Base-by-base conservation (phyloP, 2,329 filamentous ascomycete species). In the Claviceps cyperi region DNA sequence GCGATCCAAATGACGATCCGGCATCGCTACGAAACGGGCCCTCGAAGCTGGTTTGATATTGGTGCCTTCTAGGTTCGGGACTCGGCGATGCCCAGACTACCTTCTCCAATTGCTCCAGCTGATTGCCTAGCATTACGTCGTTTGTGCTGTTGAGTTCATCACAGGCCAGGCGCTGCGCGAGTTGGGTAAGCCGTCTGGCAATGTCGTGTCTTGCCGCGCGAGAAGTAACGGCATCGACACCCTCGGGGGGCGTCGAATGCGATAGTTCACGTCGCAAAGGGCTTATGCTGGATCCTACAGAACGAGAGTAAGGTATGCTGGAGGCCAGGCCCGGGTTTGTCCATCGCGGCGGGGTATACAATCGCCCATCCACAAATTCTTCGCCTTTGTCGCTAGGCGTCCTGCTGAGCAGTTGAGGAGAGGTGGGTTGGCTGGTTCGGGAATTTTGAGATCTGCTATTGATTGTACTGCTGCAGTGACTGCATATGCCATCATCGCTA, bases 151-250 rank as follows among this genome's bases (percentile, higher is more conserved):
- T 62, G 51, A 60, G 58, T 47, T 61, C 59, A 49, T 58, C 59
- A 50, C 60, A 58, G 19, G 65, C 61, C 46, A 70, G 63, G 48
- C 65, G 64, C 53, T 66, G 64, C 4, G 66, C 66, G 28, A 70
- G 64, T 43, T 66, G 62, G 49, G 62, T 66, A 36, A 70, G 57
- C 17, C 67, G 64, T 51, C 63, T 58, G 11, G 75, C 68, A 49
- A 78, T 67, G 22, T 70, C 67, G 53, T 75, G 68, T 50, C 66
- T 67, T 58, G 64, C 56, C 13, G 57, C 57, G 21, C 60, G 58
- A 21, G 61, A 59, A 2, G 59, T 55, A 6, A 49, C 48, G 15
- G 36, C 44, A 37, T 53, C 53, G 19, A 46, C 41, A 11, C 47
- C 50, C 21, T 50, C 45, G 43, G 41, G 48, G 8, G 40, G 43